Percentiles rank a stretch among this genome's conserved stretches.
Conservation (phyloP, 129 eudicot genomes). For the Scalesia atractyloides region DNA sequence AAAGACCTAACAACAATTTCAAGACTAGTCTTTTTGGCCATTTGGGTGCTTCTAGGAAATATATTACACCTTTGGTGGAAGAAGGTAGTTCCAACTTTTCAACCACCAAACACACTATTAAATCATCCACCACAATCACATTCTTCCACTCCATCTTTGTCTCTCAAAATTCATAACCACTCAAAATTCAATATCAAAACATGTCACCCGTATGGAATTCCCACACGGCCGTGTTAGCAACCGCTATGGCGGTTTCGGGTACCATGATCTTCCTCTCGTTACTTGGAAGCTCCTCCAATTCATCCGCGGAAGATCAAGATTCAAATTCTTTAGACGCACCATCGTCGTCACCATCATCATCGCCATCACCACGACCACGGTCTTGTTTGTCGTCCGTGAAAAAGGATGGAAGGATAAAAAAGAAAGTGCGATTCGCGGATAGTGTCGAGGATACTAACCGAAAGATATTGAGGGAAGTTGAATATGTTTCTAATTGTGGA, state of each 20-base stretch:
- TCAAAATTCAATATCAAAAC: neutral
- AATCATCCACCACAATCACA: neutral
- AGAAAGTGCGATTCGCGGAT: slow-evolving; percentile 58
- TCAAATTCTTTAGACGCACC: neutral
- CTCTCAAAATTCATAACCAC: neutral
- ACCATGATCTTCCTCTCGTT: slow-evolving; percentile 47
- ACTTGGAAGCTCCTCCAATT: slow-evolving; percentile 25
- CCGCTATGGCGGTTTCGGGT: slow-evolving; percentile 65
- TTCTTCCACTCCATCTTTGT: neutral
- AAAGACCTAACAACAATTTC: neutral
- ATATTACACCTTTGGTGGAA: slow-evolving; percentile 1
- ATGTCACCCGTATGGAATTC: slow-evolving; percentile 50
- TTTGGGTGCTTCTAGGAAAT: slow-evolving; percentile 23
- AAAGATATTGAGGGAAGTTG: neutral
- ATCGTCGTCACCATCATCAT: neutral
- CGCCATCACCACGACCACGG: slow-evolving; percentile 23
- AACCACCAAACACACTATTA: slow-evolving; percentile 22
- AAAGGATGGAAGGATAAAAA: slow-evolving; percentile 41
- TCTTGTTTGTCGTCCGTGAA: slow-evolving; percentile 54
- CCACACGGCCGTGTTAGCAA: slow-evolving; percentile 46
- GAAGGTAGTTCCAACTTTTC: slow-evolving; percentile 21
- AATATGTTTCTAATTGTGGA: neutral
- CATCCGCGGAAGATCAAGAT: slow-evolving; percentile 18
- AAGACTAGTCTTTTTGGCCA: neutral
- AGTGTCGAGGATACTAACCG: slow-evolving; percentile 9